Percentiles rank a stretch among this genome's conserved stretches.
These are phyloP conservation scores for Pseudocercospora fuligena DNA, from an alignment of 2,329 filamentous ascomycete species.

Conservation along the genomic window DNA sequence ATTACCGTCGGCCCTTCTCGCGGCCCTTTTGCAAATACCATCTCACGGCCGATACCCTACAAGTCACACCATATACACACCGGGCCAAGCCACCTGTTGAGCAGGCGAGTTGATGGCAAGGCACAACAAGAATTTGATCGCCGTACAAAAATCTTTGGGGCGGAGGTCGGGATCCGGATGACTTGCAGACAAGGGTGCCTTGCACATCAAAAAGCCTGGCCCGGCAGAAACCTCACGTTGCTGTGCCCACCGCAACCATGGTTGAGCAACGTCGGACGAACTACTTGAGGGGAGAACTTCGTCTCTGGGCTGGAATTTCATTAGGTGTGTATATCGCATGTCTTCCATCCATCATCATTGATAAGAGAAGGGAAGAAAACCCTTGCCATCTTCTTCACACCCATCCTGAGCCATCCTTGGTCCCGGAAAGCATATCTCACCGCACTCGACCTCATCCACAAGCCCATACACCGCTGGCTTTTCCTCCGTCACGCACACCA, in stretches of 20 bases:
- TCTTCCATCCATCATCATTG: background rate
- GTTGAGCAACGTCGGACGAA: background rate
- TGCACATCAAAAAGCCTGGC: conserved; percentile 13
- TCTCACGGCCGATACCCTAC: background rate
- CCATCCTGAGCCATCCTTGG: background rate
- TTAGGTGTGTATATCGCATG: background rate
- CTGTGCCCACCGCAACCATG: background rate
- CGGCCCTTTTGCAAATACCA: background rate
- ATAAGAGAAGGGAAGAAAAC: background rate
- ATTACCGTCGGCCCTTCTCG: background rate
- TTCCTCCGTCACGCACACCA: conserved; percentile 35
- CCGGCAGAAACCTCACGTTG: background rate
- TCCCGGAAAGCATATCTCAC: background rate
- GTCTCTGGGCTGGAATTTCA: background rate
- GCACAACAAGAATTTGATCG: background rate
- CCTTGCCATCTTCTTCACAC: background rate
- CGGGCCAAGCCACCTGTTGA: background rate
- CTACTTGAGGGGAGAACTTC: background rate
- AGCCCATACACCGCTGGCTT: conserved; percentile 35
- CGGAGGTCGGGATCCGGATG: background rate
- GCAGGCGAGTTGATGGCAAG: background rate
- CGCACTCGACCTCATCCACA: conserved; percentile 27
- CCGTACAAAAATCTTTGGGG: background rate
- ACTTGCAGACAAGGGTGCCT: conserved; percentile 1
- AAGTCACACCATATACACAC: background rate